A percentile compares a stretch with the other conserved stretches of the same genome.
phyloP scores from a whole-genome alignment of 2,329 filamentous ascomycete genomes.

The Xylariales sp. region DNA sequence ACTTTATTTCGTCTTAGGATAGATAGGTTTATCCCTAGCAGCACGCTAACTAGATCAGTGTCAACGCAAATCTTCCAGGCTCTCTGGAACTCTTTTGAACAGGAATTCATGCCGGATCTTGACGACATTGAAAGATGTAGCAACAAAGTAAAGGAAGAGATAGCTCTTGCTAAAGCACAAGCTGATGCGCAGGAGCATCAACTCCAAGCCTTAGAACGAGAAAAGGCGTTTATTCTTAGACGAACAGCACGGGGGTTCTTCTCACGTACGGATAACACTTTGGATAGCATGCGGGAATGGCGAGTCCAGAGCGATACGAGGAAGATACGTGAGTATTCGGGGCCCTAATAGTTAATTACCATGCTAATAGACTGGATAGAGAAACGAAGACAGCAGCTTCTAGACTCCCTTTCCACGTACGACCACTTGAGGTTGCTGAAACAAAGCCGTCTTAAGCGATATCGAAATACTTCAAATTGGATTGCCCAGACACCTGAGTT shows the following conservation, averaged over 20 bases:
- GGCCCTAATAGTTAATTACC: neutral
- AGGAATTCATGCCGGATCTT: too few relatives aligned
- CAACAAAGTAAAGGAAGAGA: too few relatives aligned
- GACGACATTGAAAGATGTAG: too few relatives aligned
- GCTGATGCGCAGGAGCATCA: too few relatives aligned
- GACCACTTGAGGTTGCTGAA: constrained; percentile 44
- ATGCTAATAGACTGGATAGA: neutral
- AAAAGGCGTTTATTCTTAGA: neutral
- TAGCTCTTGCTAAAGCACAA: too few relatives aligned
- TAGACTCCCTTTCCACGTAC: constrained; percentile 47
- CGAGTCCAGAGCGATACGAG: neutral
- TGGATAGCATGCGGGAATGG: neutral
- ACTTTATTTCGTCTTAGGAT: too few relatives aligned
- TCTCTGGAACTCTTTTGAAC: too few relatives aligned
- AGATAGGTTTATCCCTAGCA: too few relatives aligned
- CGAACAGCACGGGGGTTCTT: neutral
- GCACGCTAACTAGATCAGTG: too few relatives aligned
- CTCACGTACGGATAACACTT: neutral
- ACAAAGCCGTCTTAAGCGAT: constrained; percentile 47
- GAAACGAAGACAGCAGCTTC: constrained; percentile 40
- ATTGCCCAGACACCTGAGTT: constrained; percentile 39
- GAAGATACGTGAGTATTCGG: neutral
- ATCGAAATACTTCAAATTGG: constrained; percentile 43
- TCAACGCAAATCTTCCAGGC: too few relatives aligned
- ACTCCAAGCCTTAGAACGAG: too few relatives aligned